Evolutionary conservation across 2,329 filamentous ascomycete species (phyloP).

Genomic region (Apiospora koreana): DNA sequence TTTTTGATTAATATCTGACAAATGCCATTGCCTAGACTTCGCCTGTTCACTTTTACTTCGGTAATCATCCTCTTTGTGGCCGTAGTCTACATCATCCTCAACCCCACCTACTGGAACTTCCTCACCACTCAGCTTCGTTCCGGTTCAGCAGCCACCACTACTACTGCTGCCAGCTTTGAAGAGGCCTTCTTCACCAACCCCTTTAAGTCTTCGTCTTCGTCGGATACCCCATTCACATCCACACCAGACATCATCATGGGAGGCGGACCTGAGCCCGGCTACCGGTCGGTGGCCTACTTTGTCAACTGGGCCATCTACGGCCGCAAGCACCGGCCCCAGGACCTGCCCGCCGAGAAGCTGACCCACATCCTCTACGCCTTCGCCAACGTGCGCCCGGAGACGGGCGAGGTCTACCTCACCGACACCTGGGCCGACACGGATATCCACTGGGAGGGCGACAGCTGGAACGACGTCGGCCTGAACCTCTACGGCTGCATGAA

Average conservation of each 20-base stretch:
- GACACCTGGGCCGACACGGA: slow-evolving; percentile 69
- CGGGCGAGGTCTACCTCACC: slow-evolving; percentile 75
- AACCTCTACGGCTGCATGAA: slow-evolving; percentile 91
- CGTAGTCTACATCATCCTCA: background rate
- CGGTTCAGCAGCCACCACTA: background rate
- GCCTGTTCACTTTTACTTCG: slow-evolving; percentile 8
- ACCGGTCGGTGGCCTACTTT: slow-evolving; percentile 71
- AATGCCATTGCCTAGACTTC: slow-evolving; percentile 2
- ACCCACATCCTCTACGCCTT: slow-evolving; percentile 92
- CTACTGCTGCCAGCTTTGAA: background rate
- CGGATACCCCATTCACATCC: slow-evolving; percentile 7
- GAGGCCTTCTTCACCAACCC: slow-evolving; percentile 16
- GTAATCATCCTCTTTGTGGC: slow-evolving; percentile 9
- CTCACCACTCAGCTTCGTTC: background rate
- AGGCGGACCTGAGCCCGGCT: slow-evolving; percentile 49
- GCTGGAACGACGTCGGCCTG: slow-evolving; percentile 70
- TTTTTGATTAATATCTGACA: background rate
- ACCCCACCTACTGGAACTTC: slow-evolving; percentile 9
- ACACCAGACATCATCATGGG: slow-evolving; percentile 36
- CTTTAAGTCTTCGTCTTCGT: slow-evolving; percentile 8
- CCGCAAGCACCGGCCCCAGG: slow-evolving; percentile 80
- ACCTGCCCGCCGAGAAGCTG: slow-evolving; percentile 77
- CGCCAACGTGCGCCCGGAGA: slow-evolving; percentile 78
- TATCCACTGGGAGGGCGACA: slow-evolving; percentile 71
- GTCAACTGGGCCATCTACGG: slow-evolving; percentile 87